phyloP scores from a whole-genome alignment of 257 asterid genomes.

The Solanum chiquidenum region DNA sequence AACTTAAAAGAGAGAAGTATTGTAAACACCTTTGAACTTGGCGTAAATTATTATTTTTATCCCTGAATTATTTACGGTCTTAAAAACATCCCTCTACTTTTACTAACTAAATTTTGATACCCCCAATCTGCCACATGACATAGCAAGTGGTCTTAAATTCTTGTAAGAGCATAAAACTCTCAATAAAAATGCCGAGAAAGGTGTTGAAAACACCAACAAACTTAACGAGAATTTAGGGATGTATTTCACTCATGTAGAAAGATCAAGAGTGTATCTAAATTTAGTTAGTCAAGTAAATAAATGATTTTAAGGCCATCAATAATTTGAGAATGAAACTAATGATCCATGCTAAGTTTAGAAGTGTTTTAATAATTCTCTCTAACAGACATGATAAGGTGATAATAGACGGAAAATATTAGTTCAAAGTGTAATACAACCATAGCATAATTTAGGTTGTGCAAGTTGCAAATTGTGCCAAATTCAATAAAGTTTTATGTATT shows the following conservation, averaged over 20 bases:
- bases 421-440: neutral
- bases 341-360: too few species aligned
- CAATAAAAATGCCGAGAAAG: too few species aligned
- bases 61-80: too few species aligned
- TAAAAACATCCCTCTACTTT: neutral
- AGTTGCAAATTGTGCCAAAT: neutral
- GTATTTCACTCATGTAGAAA: neutral
- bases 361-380: too few species aligned
- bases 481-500: neutral
- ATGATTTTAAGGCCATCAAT: neutral
- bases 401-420: neutral
- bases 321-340: too few species aligned
- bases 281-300: too few species aligned
- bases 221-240: accelerated
- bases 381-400: neutral
- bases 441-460: neutral
- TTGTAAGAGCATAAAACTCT: accelerated
- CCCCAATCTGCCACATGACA: neutral
- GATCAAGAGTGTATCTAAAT: neutral
- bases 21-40: neutral
- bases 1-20: too few species aligned
- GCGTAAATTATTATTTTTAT: accelerated
- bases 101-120: too few species aligned
- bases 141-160: neutral
- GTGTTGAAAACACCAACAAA: neutral